Percentiles rank a stretch among this genome's conserved stretches.
phyloP scores from a whole-genome alignment of 176 grass and related monocot genomes.

The Areca catechu region DNA sequence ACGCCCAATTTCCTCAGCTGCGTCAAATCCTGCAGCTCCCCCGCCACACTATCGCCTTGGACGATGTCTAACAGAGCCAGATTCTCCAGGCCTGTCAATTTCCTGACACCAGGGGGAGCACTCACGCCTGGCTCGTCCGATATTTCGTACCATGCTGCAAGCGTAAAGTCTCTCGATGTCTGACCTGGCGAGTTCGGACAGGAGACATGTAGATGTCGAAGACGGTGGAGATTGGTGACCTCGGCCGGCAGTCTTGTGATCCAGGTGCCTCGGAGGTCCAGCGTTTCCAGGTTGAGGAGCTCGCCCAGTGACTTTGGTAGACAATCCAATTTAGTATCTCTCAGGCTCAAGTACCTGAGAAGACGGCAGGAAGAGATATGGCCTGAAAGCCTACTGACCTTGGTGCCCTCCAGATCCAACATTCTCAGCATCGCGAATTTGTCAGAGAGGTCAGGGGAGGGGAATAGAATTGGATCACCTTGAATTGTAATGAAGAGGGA shows the following conservation, averaged over 20 bases:
- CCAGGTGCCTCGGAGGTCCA: constrained; percentile 26
- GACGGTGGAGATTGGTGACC: constrained; percentile 15
- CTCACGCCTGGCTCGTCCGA: too few species aligned
- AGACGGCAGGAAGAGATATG: not conserved
- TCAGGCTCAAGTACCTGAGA: constrained; percentile 22
- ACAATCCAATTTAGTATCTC: constrained; percentile 16
- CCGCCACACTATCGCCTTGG: not conserved
- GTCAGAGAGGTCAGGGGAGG: too few species aligned
- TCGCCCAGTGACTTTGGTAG: constrained; percentile 17
- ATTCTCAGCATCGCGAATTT: constrained; percentile 1
- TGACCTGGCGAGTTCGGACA: too few species aligned
- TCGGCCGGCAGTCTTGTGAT: constrained; percentile 12
- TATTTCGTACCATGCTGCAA: too few species aligned
- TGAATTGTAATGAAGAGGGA: too few species aligned
- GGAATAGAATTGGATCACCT: too few species aligned
- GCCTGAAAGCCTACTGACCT: not conserved
- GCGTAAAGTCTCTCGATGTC: too few species aligned
- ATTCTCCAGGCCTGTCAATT: too few species aligned
- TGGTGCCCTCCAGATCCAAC: constrained; percentile 22
- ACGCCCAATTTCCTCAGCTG: constrained; percentile 30
- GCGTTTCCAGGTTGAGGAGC: constrained; percentile 24
- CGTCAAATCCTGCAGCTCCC: constrained; percentile 13
- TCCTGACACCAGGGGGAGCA: too few species aligned
- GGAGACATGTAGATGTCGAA: not conserved
- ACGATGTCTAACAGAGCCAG: too few species aligned